Evolutionary conservation across 2,329 filamentous ascomycete genomes (phyloP), one percentile per base, ranked within the genome.

Genomic region (Trematosphaeria pertusa): DNA sequence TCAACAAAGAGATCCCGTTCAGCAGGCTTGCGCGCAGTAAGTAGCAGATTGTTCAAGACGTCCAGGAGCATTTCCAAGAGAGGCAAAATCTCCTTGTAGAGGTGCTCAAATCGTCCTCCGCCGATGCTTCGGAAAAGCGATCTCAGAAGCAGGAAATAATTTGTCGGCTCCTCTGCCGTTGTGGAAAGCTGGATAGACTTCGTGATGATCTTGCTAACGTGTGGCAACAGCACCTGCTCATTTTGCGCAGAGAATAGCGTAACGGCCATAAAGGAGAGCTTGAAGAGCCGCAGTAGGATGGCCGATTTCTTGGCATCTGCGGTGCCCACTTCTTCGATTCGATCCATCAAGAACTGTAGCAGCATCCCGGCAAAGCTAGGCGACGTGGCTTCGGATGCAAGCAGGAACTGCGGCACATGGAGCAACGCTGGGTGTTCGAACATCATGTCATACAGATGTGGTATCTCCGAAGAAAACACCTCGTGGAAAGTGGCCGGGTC

Each of bases 311-410:
- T 91, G 42, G 94, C 87, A 71, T 99, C 91, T 6, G 88, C 86
- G 0, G 91, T 94, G 17, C 94, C 94, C 33, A 99, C 91, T 68
- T 99, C 89, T 54, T 95, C 89, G 47, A 99, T 95, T 42, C 90
- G 88, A 61, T 93, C 89, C 94, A 99, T 99, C 50, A 99, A 79
- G 67, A 99, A 99, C 57, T 96, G 91, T 37, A 99, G 78, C 19
- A 99, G 84, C 94, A 99, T 97, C 30, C 95, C 94, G 52, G 92
- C 96, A 72, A 99, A 99, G 56, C 91, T 95, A 1, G 94, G 92
- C 19, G 92, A 97, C 0, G 95, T 99, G 4, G 93, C 93, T 75
- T 99, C 94, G 62, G 92, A 97, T n/a, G 95, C 94, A 40, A 99
- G 83, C 74, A 99, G 94, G 72, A 97, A 99, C 67, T 99, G 94